phyloP scores from a whole-genome alignment of 2,329 filamentous ascomycete species.

The Penicillium sp. region DNA sequence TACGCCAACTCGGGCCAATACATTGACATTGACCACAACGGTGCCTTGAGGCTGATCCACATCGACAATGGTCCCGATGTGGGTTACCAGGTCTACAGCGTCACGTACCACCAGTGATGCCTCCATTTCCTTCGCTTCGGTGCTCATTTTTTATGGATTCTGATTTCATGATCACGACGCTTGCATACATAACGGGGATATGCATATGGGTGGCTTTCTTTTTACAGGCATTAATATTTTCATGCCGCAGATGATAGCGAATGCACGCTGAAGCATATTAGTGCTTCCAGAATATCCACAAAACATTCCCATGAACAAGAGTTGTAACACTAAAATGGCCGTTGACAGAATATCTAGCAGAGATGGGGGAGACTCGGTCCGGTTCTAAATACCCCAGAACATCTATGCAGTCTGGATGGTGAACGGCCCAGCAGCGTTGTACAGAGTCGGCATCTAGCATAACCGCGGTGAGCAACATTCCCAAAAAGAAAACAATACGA shows the following conservation, averaged over 20 bases:
- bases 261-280: too few relatives aligned
- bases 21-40: conserved; percentile 16
- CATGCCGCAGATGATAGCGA: too few relatives aligned
- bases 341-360: too few relatives aligned
- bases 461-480: conserved; percentile 1
- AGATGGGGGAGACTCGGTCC: neutral
- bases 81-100: conserved; percentile 34
- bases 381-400: neutral
- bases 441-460: conserved; percentile 29
- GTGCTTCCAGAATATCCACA: too few relatives aligned
- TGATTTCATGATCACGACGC: too few relatives aligned
- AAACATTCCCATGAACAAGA: too few relatives aligned
- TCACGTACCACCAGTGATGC: conserved; percentile 30
- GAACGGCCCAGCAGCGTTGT: conserved; percentile 30
- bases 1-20: conserved; percentile 25
- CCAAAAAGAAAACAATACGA: neutral
- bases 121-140: too few relatives aligned
- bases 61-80: neutral
- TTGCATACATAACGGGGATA: too few relatives aligned
- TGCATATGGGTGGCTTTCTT: too few relatives aligned
- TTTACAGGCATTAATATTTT: too few relatives aligned
- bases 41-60: conserved; percentile 8
- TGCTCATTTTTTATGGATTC: neutral
- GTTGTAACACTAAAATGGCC: too few relatives aligned
- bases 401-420: conserved; percentile 19